phyloP scores from a whole-genome alignment of 2,329 filamentous ascomycete genomes.

The Stagonosporopsis vannaccii region DNA sequence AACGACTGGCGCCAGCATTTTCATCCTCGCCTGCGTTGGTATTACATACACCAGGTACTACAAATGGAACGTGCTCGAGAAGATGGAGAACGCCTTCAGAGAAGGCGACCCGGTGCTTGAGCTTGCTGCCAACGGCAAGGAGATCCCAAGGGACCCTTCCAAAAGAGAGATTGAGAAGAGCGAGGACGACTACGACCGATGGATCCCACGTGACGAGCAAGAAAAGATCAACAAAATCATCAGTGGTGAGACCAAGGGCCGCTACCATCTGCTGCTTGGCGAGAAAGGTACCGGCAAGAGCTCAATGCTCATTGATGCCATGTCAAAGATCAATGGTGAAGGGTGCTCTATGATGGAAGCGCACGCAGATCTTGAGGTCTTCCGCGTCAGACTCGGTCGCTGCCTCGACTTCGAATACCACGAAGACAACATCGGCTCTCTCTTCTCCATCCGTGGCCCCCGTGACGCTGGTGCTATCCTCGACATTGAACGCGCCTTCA shows the following conservation, averaged over 20 bases:
- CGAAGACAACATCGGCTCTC: slow-evolving; percentile 95
- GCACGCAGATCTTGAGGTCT: slow-evolving; percentile 93
- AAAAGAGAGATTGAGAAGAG: slow-evolving; percentile 24
- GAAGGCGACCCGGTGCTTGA: slow-evolving; percentile 91
- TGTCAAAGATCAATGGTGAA: slow-evolving; percentile 89
- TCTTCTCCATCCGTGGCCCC: slow-evolving; percentile 93
- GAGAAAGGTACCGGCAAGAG: slow-evolving; percentile 98
- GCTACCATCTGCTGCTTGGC: slow-evolving; percentile 90
- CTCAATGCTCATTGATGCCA: slow-evolving; percentile 94
- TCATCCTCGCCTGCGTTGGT: slow-evolving; percentile 56
- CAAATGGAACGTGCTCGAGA: slow-evolving; percentile 87
- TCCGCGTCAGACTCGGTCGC: slow-evolving; percentile 90
- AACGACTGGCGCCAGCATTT: slow-evolving; percentile 60
- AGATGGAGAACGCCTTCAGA: slow-evolving; percentile 91
- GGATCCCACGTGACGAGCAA: slow-evolving; percentile 88
- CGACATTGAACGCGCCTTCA: slow-evolving; percentile 95
- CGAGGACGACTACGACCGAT: slow-evolving; percentile 66
- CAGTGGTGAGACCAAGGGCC: slow-evolving; percentile 72
- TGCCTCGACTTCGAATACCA: slow-evolving; percentile 96
- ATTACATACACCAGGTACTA: slow-evolving; percentile 66
- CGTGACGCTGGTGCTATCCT: slow-evolving; percentile 90
- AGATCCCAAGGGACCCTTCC: slow-evolving; percentile 39
- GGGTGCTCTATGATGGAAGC: slow-evolving; percentile 96
- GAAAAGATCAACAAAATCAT: slow-evolving; percentile 82
- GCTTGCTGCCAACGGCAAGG: slow-evolving; percentile 56